Evolutionary conservation across 176 grass and related monocot species (phyloP), one percentile per base, ranked within the genome.

Genomic region (Secale cereale): DNA sequence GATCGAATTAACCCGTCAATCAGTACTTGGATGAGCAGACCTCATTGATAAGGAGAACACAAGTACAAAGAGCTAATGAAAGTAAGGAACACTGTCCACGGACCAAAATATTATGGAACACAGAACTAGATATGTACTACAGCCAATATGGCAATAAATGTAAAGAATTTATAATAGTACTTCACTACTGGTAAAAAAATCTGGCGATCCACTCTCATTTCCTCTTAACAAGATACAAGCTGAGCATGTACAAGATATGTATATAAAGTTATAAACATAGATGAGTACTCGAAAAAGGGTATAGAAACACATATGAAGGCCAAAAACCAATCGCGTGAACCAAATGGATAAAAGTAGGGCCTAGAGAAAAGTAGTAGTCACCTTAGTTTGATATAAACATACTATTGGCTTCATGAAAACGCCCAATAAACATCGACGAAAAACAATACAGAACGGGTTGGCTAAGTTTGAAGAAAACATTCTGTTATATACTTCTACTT

Each of bases 41-140:
- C 23, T 43, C 85, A 87, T 77, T 81, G 75, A 75, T 86, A 79
- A n/a, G n/a, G n/a, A n/a, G n/a, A 59, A 19, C 80, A 74, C 66
- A 75, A 83, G 45, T 74, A 83, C 83, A 78, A 59, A 65, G 26
- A 78, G 78, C 79, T 86, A 32, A 65, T 59, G 26, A 59, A 83
- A 80, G 41, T 45, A 66, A 46, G 57, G 56, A 64, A 66, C 62
- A 82, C 63, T 50, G 70, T 75, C 33, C 68, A 82, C 29, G 59
- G 40, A 82, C 77, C 16, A 79, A 74, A 74, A 43, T 6, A 79
- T 26, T 59, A 79, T 54, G 65, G 30, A 72, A 63, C 63, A 83
- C 39, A 40, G 41, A 25, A 30, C 83, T 32, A 33, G 16, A 27
- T 23, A 64, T 59, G 30, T 45, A 39, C 28, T 56, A 46, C 30